Evolutionary conservation across 257 asterid genomes (phyloP).

Genomic region (Dorcoceras hygrometricum): DNA sequence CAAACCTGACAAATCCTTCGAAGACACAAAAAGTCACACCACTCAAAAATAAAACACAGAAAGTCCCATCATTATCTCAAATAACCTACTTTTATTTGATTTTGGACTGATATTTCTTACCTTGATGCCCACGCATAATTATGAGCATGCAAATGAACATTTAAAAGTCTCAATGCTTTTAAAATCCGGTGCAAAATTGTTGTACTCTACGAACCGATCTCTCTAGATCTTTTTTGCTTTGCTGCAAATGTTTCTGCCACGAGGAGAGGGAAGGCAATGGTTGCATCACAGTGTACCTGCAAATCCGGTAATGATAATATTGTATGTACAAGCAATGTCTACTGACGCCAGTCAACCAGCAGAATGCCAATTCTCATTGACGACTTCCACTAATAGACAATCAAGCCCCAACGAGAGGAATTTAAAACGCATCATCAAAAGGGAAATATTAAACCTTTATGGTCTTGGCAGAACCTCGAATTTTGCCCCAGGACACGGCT

Average conservation of each 20-base stretch:
- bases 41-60: too few relatives aligned
- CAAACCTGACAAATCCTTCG: too few relatives aligned
- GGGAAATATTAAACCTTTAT: conserved; percentile 54
- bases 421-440: neutral
- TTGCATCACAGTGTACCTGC: conserved; percentile 96
- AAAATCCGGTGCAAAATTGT: too few relatives aligned
- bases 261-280: conserved; percentile 82
- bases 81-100: too few relatives aligned
- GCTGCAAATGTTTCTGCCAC: conserved; percentile 90
- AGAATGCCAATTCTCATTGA: neutral
- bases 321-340: neutral
- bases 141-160: too few relatives aligned
- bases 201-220: conserved; percentile 17
- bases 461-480: conserved; percentile 86
- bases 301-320: conserved; percentile 10
- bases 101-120: too few relatives aligned
- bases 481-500: conserved; percentile 99
- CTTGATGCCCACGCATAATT: too few relatives aligned
- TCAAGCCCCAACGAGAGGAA: neutral
- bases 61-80: too few relatives aligned
- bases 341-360: neutral
- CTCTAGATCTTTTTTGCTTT: conserved; percentile 21
- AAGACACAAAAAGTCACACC: too few relatives aligned
- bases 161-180: too few relatives aligned
- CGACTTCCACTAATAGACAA: neutral